A percentile compares a stretch with the other conserved stretches of the same genome.
Conservation (phyloP, 2,329 filamentous ascomycete species). For the Epichloe festucae region DNA sequence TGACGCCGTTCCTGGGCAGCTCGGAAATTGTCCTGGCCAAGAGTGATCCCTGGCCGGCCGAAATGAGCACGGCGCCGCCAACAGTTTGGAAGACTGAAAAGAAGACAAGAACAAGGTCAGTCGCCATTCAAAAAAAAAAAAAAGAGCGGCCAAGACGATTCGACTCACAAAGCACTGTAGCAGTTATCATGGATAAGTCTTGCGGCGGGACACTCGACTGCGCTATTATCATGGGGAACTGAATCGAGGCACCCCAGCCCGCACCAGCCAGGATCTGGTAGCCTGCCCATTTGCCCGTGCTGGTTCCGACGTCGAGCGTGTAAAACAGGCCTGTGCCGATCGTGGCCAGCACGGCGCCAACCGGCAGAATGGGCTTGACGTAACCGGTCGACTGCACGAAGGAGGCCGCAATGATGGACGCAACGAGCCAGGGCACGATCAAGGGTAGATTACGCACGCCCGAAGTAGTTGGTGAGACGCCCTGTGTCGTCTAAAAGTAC, state of each 20-base stretch:
- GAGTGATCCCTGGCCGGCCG: background rate
- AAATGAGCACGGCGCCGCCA: background rate
- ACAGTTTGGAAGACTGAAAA: background rate
- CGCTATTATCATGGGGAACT: constrained; percentile 26
- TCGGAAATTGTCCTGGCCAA: background rate
- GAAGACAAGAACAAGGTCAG: background rate
- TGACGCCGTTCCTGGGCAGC: background rate
- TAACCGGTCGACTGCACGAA: constrained; percentile 20
- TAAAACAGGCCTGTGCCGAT: constrained; percentile 30
- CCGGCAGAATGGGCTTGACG: constrained; percentile 30
- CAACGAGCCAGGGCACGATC: constrained; percentile 21
- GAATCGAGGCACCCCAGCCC: constrained; percentile 25
- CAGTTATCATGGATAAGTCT: background rate
- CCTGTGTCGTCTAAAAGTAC: constrained; percentile 34
- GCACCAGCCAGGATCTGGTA: constrained; percentile 29
- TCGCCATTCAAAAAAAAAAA: background rate
- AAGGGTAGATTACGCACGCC: constrained; percentile 27
- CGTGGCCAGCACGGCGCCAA: constrained; percentile 19
- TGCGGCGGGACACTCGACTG: constrained; percentile 11
- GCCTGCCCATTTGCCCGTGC: constrained; percentile 27
- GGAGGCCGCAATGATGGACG: background rate
- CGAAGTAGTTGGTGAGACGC: constrained; percentile 26
- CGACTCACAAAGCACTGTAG: constrained; percentile 26
- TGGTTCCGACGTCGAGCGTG: constrained; percentile 23
- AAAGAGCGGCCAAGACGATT: background rate